Conservation (phyloP, 345 rosid species). For the Eucalyptus tenuipes region DNA sequence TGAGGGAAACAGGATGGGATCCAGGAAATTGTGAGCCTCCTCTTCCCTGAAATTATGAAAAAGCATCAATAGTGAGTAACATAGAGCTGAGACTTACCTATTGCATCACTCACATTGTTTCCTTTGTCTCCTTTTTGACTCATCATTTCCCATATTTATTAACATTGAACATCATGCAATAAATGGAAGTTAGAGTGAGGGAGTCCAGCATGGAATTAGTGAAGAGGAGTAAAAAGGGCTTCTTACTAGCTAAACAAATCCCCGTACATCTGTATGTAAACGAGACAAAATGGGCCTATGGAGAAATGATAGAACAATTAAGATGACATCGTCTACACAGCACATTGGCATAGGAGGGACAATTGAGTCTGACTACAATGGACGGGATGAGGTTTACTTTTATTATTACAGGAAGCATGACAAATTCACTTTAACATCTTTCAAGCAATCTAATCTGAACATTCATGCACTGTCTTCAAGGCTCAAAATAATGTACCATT, state of each 20-base stretch:
- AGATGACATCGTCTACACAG: neutral
- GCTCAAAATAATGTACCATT: neutral
- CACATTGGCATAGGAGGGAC: neutral
- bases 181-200: neutral
- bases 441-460: neutral
- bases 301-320: neutral
- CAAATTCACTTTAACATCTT: neutral
- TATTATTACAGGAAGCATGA: neutral
- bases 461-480: neutral
- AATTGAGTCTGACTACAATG: neutral
- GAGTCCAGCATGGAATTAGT: neutral
- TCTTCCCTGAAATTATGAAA: constrained; percentile 7
- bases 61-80: neutral
- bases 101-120: neutral
- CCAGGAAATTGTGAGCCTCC: constrained; percentile 25
- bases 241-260: neutral
- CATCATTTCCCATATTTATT: neutral
- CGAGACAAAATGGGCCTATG: neutral
- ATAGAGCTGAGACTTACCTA: neutral
- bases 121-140: neutral
- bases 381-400: neutral
- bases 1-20: constrained; percentile 32
- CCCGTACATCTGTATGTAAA: neutral
- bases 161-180: neutral
- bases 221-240: neutral